Percentiles rank a stretch among this genome's conserved stretches.
These are phyloP conservation scores for Sclerotiophoma versabilis DNA, from an alignment of 2,329 filamentous ascomycete species.

Conservation along the genomic window DNA sequence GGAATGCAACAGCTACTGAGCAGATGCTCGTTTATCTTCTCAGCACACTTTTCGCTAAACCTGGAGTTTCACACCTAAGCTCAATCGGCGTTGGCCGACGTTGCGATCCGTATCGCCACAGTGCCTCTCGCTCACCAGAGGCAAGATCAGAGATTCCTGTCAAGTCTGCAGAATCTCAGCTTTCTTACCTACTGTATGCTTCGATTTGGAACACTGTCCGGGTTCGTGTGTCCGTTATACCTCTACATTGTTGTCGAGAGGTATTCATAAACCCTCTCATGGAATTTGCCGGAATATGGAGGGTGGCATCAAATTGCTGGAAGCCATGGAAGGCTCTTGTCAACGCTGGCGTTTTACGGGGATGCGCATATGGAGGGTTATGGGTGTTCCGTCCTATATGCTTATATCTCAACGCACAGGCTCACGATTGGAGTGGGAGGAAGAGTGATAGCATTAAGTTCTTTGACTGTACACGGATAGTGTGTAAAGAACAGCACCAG, in stretches of 20 bases:
- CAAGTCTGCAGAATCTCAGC: not conserved
- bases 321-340: not conserved
- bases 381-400: not conserved
- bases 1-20: not conserved
- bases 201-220: not conserved
- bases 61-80: not conserved
- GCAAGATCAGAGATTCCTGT: not conserved
- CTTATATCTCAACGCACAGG: not conserved
- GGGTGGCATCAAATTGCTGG: constrained; percentile 9
- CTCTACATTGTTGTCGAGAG: not conserved
- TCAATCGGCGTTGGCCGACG: not conserved
- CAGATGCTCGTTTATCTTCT: not conserved
- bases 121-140: not conserved
- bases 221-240: not conserved
- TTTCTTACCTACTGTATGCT: not conserved
- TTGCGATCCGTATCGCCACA: not conserved
- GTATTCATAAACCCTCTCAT: not conserved
- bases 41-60: constrained; percentile 1
- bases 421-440: not conserved
- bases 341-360: not conserved
- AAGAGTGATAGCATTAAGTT: not conserved
- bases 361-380: not conserved
- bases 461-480: not conserved
- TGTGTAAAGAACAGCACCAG: not conserved
- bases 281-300: not conserved